These are phyloP conservation scores for Thalassiosira mediterranea DNA, from an alignment of 352 stramenopile genomes.

Conservation along the genomic window DNA sequence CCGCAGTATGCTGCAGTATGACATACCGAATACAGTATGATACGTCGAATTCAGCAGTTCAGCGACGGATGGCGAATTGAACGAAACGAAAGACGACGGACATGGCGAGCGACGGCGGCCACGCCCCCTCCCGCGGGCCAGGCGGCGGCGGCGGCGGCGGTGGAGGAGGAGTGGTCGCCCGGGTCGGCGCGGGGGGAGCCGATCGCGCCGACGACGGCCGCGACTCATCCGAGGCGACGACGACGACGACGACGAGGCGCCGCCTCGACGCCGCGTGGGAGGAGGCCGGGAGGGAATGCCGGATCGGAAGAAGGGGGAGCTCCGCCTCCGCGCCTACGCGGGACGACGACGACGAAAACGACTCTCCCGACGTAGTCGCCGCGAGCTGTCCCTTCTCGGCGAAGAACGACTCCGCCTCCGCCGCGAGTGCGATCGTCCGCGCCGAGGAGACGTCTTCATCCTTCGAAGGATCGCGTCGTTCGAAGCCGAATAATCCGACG, in stretches of 20 bases:
- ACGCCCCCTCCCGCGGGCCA: not conserved
- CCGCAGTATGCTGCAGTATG: too few relatives aligned
- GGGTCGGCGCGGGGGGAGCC: not conserved
- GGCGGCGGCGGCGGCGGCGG: not conserved
- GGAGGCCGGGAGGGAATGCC: not conserved
- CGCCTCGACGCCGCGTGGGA: constrained; percentile 12
- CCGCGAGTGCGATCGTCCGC: not conserved
- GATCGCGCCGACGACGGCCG: not conserved
- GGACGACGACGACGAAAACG: not conserved
- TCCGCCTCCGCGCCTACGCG: not conserved
- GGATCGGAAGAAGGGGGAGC: not conserved
- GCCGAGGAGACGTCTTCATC: not conserved
- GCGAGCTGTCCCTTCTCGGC: not conserved
- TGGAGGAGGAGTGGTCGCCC: not conserved
- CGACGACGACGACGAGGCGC: not conserved
- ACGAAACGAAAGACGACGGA: too few relatives aligned
- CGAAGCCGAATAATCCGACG: not conserved
- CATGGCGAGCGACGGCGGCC: not conserved
- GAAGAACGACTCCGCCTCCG: not conserved
- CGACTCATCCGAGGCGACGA: not conserved
- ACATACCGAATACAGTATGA: too few relatives aligned
- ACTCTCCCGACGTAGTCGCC: too few relatives aligned
- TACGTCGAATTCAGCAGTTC: too few relatives aligned
- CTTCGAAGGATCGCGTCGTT: not conserved
- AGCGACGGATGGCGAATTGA: too few relatives aligned